Evolutionary conservation across 192 early-diverging fungal species (phyloP).

Genomic region (Coemansia sp.): DNA sequence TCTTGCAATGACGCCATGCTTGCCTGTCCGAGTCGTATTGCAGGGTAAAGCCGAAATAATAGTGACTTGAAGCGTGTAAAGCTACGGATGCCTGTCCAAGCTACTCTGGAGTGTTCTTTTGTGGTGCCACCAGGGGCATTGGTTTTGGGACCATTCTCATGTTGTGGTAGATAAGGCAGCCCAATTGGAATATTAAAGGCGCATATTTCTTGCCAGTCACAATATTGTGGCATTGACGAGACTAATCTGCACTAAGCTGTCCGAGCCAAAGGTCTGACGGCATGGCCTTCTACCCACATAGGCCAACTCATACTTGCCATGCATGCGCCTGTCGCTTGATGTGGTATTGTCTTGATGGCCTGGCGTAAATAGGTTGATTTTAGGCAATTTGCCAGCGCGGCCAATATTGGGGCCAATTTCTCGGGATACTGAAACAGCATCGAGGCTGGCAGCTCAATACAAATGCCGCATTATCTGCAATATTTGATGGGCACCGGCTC

Average conservation of each 20-base stretch:
- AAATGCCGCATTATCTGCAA: background rate
- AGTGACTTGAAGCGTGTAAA: no score
- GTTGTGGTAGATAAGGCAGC: background rate
- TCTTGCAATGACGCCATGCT: background rate
- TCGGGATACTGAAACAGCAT: background rate
- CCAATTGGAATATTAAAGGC: background rate
- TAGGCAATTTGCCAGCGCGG: background rate
- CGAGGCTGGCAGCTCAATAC: background rate
- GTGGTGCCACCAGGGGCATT: background rate
- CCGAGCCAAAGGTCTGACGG: background rate
- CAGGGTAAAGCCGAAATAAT: background rate
- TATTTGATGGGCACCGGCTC: background rate
- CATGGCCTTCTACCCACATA: background rate
- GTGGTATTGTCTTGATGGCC: background rate
- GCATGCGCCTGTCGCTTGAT: background rate
- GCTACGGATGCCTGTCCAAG: no score
- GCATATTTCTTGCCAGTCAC: background rate
- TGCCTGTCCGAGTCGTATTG: background rate
- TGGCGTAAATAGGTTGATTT: background rate
- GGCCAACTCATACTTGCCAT: background rate
- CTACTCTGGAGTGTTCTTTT: background rate
- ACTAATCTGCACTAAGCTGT: background rate
- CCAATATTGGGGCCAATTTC: background rate
- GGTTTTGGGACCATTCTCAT: background rate
- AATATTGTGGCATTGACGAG: background rate